Base-by-base conservation (phyloP, 495 filamentous ascomycete genomes). In the Lasiosphaeria ovina region DNA sequence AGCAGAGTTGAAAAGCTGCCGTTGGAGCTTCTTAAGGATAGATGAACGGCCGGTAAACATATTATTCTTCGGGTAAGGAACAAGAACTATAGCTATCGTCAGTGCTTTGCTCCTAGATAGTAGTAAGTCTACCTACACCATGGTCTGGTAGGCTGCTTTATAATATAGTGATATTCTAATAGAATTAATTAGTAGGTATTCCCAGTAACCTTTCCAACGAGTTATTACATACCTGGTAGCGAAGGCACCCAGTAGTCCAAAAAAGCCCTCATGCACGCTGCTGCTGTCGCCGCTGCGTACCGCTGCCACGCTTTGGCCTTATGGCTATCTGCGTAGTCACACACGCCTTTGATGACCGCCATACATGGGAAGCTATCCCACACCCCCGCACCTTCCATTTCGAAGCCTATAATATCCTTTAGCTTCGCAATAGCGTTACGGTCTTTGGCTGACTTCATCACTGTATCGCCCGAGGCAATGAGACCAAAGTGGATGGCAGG, bases 351-450 rank as follows among this genome's bases (percentile, higher is more conserved):
- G 60, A 80, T 69, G 4, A 80, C 65, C 2, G 78, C 31, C n/a
- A 63, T 70, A n/a, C 44, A 40, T 0, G 66, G 68, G 11, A 75
- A 44, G 24, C 63, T 59, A 12, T 76, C 71, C 72, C 74, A 75
- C 1, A 74, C 65, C 0, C 76, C 77, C 4, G 78, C 75, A 0
- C 72, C 77, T 59, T 78, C 76, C 75, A 78, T 79, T 56, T 80
- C 76, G 42, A 80, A 77, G 10, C 65, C 74, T 53, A 78, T 71
- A 7, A 78, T 56, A 5, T 65, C 31, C 8, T 47, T 4, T 8
- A 49, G 14, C 0, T 9, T 6, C 4, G 66, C 65, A 11, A 73
- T 54, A 6, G 55, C 35, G 51, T 74, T 72, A 8, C 73, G 67
- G 49, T 65, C 33, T 7, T 57, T 8, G 0, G 65, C 71, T 3